Conservation (phyloP, 306 rosid species). For the Phaseolus lunatus region DNA sequence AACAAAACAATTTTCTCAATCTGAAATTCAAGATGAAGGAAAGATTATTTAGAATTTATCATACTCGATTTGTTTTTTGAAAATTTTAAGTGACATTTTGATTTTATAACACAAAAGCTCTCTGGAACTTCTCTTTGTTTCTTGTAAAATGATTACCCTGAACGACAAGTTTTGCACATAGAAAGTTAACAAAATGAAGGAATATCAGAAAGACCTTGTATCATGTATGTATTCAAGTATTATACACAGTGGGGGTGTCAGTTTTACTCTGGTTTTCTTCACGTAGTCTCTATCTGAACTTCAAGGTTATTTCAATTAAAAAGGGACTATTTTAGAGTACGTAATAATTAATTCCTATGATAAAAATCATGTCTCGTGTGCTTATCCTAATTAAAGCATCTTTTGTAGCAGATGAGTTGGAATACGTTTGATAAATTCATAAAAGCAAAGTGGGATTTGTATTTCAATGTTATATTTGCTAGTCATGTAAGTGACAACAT, state of each 20-base stretch:
- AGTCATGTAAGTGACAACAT: background rate
- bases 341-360: background rate
- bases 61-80: background rate
- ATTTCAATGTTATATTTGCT: background rate
- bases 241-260: background rate
- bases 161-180: background rate
- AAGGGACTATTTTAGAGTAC: background rate
- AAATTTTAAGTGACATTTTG: background rate
- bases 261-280: background rate
- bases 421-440: background rate
- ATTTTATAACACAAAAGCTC: background rate
- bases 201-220: background rate
- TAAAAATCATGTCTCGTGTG: background rate
- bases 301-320: background rate
- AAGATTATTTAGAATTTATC: constrained; percentile 8
- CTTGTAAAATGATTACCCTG: background rate
- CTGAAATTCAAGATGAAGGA: constrained; percentile 53
- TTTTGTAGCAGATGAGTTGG: background rate
- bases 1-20: constrained; percentile 88
- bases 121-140: background rate
- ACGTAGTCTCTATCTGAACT: background rate
- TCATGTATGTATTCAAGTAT: background rate
- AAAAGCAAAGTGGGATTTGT: background rate
- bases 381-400: background rate
- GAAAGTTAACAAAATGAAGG: background rate